Base-by-base conservation (phyloP, 805 yeast genomes). In the Teunomyces tritomae region DNA sequence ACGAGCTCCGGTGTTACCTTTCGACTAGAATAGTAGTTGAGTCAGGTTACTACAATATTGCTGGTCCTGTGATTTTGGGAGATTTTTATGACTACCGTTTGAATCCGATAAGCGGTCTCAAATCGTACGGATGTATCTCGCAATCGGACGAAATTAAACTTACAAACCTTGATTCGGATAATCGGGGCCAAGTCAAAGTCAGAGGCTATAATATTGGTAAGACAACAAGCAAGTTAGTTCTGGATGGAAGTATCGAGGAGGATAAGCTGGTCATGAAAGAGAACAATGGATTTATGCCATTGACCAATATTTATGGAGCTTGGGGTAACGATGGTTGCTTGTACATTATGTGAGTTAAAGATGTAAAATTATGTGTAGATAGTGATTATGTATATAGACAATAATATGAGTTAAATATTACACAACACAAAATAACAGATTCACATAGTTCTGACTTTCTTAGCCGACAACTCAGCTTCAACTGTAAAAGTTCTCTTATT, bases 291-390 rank as follows among this genome's bases (percentile, higher is more conserved):
- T 83, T 76, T 64, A 67, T 73, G 65, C 64, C 68, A 8, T 50
- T 71, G 17, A 68, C 78, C 3, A 77, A 77, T 5, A 67, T 83
- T 0, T 57, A 53, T 30, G 90, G 89, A 0, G 70, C 71, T 32
- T 84, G 84, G 76, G 91, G 89, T 10, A 69, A 63, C 27, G 92
- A 86, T 62, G 91, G 91, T 2, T 85, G 91, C 58, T 74, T 86
- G 49, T 86, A 85, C 59, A 74, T 72, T 45, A 36, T 53, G 13
- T 46, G 27, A 46, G 11, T 11, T 20, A 20, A 20, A 10, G 20
- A 14, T 37, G 14, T 37, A 28, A 26, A 14, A 5, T 26, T 39
- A 37, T 37, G 28, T 37, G 48, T 39, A 33, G 6, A 42, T 44
- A 39, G 39, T 49, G 46, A 44, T 39, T 26, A 39, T 39, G n/a